Evolutionary conservation across 1,139 yeast species (phyloP), one percentile per base, ranked within the genome.

Genomic region (Protomyces arabidopsidicola): DNA sequence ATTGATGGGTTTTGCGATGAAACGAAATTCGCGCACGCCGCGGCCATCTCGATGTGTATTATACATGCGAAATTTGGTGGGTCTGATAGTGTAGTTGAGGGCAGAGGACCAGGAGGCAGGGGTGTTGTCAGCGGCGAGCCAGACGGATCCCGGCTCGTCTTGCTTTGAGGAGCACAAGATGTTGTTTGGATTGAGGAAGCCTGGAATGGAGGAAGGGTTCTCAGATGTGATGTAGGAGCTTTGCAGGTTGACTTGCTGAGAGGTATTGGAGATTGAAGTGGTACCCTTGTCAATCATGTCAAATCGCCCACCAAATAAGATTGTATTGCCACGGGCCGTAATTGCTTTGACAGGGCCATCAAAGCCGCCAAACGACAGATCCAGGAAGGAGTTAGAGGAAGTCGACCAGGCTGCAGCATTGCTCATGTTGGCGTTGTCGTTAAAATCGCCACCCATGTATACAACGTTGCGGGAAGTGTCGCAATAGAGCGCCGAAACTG

Each of bases 271-370:
- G 54, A 56, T 16, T 67, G 55, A 72, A 16, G 75, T 70, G 27
- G 66, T 65, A 60, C 16, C 69, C 63, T 9, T 76, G 67, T 45
- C 70, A 65, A 48, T 72, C 67, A 63, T 81, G 66, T 79, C 71
- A 72, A 93, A 90, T 3, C 76, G 68, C 20, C 98, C 98, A 2
- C 95, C 95, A 75, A 90, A 93, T 18, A 93, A 73, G 14, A 93
- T 79, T 64, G 75, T 77, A 45, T 79, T 78, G 48, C 78, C 76
- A 34, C 79, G 76, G 35, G 83, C 72, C 0, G 83, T 69, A 45
- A 93, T 90, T n/a, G 95, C 79, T 68, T 85, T 84, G 22, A 93
- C 81, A 0, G 72, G 68, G 65, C 82, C 78, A 8, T 86, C 86
- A 72, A 93, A 90, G 0, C 98, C 98, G 48, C 82, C 81, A 75